Base-by-base conservation (phyloP, 192 early-diverging fungal genomes). In the Coemansia sp. region DNA sequence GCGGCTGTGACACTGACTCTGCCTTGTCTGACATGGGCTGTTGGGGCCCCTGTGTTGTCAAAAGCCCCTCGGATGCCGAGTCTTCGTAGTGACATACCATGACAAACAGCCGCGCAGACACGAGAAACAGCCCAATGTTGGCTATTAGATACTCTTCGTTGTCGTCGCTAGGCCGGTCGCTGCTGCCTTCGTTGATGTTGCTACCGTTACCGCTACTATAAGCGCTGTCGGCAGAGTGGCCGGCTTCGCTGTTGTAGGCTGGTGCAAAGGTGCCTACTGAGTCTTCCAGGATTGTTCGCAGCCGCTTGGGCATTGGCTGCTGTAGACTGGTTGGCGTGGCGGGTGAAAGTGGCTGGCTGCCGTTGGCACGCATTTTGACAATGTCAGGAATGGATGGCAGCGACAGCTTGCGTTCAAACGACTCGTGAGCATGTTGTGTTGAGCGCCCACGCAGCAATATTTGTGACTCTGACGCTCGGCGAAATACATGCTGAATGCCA, bases 1-100 rank as follows among this genome's bases (percentile, higher is more conserved):
- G 58, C 29, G 60, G 48, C 61, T 48, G 55, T 17, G 63, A 62
- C 58, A 61, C 49, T 56, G 63, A 32, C 11, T 15, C 50, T 24
- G n/a, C 12, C n/a, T 21, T 22, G 15, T 23, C 14, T 59, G 54
- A 49, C 37, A 11, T 6, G 4, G 50, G 45, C 24, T 54, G 50
- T 10, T 39, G 22, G 12, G 59, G 60, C 60, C 56, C 63, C 51
- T 48, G 32, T 25, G 35, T 43, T 37, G 35, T 4, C 19, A 22
- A 19, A 19, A 45, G 65, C 38, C 54, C 62, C 64, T 41, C 51
- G 24, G 54, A 5, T 22, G 68, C 38, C 50, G 61, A 37, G 21
- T 66, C 59, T 54, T 80, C 78, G 56, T 80, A 80, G 55, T 82
- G 79, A 63, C 69, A 76, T 27, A 82, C 62, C 70, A 76, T 67